Base-by-base conservation (phyloP, 768 basidiomycete species). In the Sporobolomyces pararoseus region DNA sequence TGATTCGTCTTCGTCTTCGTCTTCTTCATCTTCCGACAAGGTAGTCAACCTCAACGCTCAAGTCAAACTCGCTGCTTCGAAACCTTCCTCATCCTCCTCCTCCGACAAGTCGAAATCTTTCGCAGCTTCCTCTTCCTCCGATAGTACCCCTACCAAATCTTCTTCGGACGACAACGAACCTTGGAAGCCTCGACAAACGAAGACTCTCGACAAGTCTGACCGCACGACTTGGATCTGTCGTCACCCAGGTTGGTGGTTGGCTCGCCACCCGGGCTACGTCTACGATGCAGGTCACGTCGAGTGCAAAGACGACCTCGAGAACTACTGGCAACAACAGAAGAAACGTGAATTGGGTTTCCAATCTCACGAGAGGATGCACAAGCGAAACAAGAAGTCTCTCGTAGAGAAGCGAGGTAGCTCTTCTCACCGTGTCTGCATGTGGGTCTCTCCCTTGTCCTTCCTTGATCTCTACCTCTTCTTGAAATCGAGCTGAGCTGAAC, bases 141-240 rank as follows among this genome's bases (percentile, higher is more conserved):
- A 14, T n/a, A n/a, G n/a, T n/a, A n/a, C n/a, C 35, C 39, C 49
- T 35, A 42, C 39, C 39, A 21, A 47, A 14, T 27, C 37, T 12
- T 47, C 53, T 23, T 29, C 25, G 25, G 17, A 14, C 34, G 27
- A 49, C 64, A 25, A 39, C 31, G 46, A 12, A 9, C 35, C 35
- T 5, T 49, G 44, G 46, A 57, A 35, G 37, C 65, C 55, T 19
- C 44, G 4, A 17, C 19, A 57, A 46, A 51, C 49, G n/a, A n/a
- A 58, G 29, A 31, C 27, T 19, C 35, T 67, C 66, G 58, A 53
- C 59, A 44, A 52, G 32, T 46, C 51, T n/a, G 66, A 67, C 52
- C 66, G 61, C 16, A 19, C 49, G 39, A 68, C 67, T 14, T 68
- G 67, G 67, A 23, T 32, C n/a, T 68, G 67, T 47, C n/a, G 32